Base-by-base conservation (phyloP, 257 asterid genomes). In the Forsythia suspensa region DNA sequence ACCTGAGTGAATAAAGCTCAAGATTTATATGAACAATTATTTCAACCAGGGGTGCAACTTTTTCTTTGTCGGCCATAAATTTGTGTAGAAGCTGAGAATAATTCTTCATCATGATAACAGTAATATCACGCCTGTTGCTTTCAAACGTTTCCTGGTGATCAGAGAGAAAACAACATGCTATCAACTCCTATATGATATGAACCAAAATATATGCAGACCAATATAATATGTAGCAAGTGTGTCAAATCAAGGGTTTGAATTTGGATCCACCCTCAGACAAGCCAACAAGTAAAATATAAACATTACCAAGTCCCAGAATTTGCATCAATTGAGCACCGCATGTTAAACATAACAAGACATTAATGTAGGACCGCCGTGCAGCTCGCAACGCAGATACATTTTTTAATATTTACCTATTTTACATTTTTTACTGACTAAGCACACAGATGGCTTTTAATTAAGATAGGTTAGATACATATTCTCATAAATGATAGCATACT, bases 101-200 rank as follows among this genome's bases (percentile, higher is more conserved):
- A 44, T 89, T 90, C 90, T 89, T 94, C 98, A 96, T 91, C 98
- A 94, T 89, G 74, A 95, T 90, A 82, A 86, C 71, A 81, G 98
- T 94, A 69, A 96, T 86, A 80, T 85, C 86, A 38, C 90, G 95
- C 88, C 81, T 92, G 77, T 79, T 87, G 80, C 80, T 82, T 70
- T 93, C 97, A 82, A 96, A 88, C 72, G 79, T 65, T 77, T 94
- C 99, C 99, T 96, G 90, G 82, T 73, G 74, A 81, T 63, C 71
- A 73, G 42, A 80, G 57, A 77, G 83, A 72, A 72, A 52, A 82
- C 39, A 63, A 63, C 9, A 9, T 21, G 71, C 65, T 41, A 15
- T 81, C 74, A 20, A 20, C 67, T n/a, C 67, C 67, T 59, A 13
- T 59, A 59, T 9, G 34, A 59, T 8, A 20, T 7, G 36, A 59